phyloP scores from a whole-genome alignment of 1,284 basidiomycete genomes.

The Boletellus dicymbophilus region DNA sequence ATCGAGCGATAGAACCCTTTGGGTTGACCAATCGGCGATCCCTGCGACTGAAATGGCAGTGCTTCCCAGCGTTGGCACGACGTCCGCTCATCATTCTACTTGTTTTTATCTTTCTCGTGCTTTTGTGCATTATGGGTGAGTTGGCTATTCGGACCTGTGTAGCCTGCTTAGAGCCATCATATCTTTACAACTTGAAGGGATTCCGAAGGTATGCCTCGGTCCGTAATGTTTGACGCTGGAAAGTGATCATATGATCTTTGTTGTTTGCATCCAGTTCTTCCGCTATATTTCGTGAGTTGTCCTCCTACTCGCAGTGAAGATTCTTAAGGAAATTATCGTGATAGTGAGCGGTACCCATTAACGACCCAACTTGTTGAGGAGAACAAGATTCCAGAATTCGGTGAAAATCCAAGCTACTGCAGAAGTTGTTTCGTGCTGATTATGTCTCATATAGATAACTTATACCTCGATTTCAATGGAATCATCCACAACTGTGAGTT shows the following conservation, averaged over 20 bases:
- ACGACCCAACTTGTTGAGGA: constrained; percentile 97
- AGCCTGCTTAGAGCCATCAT: constrained; percentile 6
- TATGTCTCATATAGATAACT: constrained; percentile 67
- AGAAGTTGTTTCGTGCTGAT: constrained; percentile 9
- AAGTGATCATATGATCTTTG: constrained; percentile 15
- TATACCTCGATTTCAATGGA: constrained; percentile 97
- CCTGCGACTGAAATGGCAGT: too few species aligned
- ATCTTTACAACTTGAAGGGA: constrained; percentile 44
- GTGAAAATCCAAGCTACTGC: constrained; percentile 39
- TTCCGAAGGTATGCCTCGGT: constrained; percentile 54
- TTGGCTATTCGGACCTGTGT: neutral
- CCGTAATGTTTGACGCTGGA: constrained; percentile 42
- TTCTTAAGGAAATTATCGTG: constrained; percentile 16
- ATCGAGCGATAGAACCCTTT: too few species aligned
- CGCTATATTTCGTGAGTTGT: constrained; percentile 77
- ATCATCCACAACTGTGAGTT: constrained; percentile 94
- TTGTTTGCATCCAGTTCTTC: constrained; percentile 59
- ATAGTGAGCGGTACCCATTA: constrained; percentile 94
- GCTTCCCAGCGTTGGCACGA: too few species aligned
- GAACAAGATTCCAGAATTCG: constrained; percentile 96
- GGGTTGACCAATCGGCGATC: too few species aligned
- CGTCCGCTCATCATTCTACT: too few species aligned
- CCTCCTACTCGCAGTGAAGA: neutral
- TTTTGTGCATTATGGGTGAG: constrained; percentile 26
- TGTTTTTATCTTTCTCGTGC: constrained; percentile 6